A percentile compares a stretch with the other conserved stretches of the same genome.
Evolutionary conservation across 2,329 filamentous ascomycete species (phyloP).

Genomic region (Capronia coronata): DNA sequence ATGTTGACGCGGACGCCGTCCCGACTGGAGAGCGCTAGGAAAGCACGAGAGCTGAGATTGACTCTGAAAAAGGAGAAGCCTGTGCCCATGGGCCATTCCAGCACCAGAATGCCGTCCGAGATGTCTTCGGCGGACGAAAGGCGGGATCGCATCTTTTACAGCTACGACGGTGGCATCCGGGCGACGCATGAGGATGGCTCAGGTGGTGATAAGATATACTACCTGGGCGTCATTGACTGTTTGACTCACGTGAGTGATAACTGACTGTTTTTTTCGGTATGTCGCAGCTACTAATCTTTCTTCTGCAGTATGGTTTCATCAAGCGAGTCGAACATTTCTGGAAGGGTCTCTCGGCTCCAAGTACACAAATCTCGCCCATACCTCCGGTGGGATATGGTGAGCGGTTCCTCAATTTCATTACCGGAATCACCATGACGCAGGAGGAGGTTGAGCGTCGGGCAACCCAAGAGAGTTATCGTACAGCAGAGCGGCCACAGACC

Average conservation of each 20-base stretch:
- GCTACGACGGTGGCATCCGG: constrained; percentile 85
- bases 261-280: neutral
- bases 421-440: constrained; percentile 78
- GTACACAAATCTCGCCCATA: constrained; percentile 84
- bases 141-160: constrained; percentile 78
- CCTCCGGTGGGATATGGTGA: constrained; percentile 88
- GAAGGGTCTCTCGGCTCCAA: constrained; percentile 82
- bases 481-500: constrained; percentile 8
- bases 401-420: constrained; percentile 87
- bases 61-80: constrained; percentile 90
- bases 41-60: constrained; percentile 82
- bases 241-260: constrained; percentile 74
- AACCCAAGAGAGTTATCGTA: constrained; percentile 25
- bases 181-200: constrained; percentile 86
- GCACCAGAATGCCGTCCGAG: constrained; percentile 83
- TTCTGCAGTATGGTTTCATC: constrained; percentile 72
- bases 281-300: constrained; percentile 15
- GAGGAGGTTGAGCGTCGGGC: constrained; percentile 65
- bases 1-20: constrained; percentile 83
- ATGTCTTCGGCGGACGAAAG: constrained; percentile 61
- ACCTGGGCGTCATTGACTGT: constrained; percentile 96
- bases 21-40: constrained; percentile 82
- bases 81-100: constrained; percentile 79
- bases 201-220: constrained; percentile 88
- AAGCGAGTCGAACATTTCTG: constrained; percentile 96